Evolutionary conservation across 225 moss, liverwort and hornwort genomes (phyloP).

Genomic region (Physcomitrellopsis africana): DNA sequence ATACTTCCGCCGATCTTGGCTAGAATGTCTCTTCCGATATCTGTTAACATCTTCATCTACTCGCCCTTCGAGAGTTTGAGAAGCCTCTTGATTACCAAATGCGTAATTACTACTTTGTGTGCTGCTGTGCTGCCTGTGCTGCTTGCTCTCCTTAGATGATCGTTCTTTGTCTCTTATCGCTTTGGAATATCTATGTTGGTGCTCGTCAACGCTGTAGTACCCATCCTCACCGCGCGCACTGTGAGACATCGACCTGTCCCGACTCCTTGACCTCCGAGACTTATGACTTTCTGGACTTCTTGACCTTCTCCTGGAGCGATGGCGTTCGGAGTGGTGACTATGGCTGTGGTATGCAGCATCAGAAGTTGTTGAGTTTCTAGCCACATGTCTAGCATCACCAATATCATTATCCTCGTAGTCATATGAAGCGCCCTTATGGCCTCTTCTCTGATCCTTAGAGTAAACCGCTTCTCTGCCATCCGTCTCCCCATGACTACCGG

Average conservation of each 20-base stretch:
- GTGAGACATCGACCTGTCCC: slow-evolving; percentile 15
- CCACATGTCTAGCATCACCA: slow-evolving; percentile 14
- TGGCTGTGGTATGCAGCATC: slow-evolving; percentile 21
- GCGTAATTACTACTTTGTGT: slow-evolving; percentile 9
- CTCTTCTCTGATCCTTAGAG: slow-evolving; percentile 26
- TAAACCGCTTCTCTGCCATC: slow-evolving; percentile 14
- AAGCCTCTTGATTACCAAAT: slow-evolving; percentile 7
- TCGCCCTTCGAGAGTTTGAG: slow-evolving; percentile 23
- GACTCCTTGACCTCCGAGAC: slow-evolving; percentile 28
- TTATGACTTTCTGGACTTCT: slow-evolving; percentile 29
- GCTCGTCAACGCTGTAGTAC: slow-evolving; percentile 38
- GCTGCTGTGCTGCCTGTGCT: slow-evolving; percentile 5
- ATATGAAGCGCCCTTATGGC: slow-evolving; percentile 16
- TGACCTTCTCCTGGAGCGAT: slow-evolving; percentile 44
- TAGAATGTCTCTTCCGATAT: slow-evolving; percentile 13
- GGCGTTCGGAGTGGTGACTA: slow-evolving; percentile 30
- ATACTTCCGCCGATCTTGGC: slow-evolving; percentile 20
- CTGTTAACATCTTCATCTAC: slow-evolving; percentile 26
- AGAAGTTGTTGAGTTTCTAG: slow-evolving; percentile 20
- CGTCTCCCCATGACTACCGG: slow-evolving; percentile 23
- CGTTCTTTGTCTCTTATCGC: slow-evolving; percentile 11
- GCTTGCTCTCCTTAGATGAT: slow-evolving; percentile 29
- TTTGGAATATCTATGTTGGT: slow-evolving; percentile 16
- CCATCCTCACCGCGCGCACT: slow-evolving; percentile 26
- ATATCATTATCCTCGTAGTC: slow-evolving; percentile 20